Conservation (phyloP, 257 asterid genomes). For the Scutellaria minor region DNA sequence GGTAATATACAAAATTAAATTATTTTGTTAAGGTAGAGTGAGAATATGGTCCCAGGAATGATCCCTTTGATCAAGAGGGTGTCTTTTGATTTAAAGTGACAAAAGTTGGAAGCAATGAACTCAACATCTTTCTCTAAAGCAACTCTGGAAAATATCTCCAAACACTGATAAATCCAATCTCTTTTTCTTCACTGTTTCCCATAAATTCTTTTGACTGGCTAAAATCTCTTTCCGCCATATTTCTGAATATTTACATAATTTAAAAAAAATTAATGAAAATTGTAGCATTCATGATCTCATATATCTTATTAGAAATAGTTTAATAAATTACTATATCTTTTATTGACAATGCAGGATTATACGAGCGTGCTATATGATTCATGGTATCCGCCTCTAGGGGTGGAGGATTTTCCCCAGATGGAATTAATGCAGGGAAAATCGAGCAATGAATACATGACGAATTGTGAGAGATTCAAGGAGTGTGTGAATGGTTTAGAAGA, state of each 20-base stretch:
- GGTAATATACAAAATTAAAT: conserved; percentile 35
- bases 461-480: conserved; percentile 41
- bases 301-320: no score
- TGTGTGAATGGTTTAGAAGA: conserved; percentile 46
- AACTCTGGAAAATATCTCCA: conserved; percentile 37
- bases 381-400: conserved; percentile 41
- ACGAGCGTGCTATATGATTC: conserved; percentile 35
- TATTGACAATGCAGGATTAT: conserved; percentile 41
- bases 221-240: conserved; percentile 42
- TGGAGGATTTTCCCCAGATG: conserved; percentile 55
- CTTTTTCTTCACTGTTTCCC: conserved; percentile 56
- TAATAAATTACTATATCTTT: no score
- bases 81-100: conserved; percentile 43
- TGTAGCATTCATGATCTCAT: not conserved
- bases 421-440: conserved; percentile 40
- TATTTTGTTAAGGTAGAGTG: not conserved
- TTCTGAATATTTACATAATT: not conserved
- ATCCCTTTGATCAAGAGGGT: conserved; percentile 44
- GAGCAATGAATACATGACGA: conserved; percentile 32
- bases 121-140: conserved; percentile 55
- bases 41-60: conserved; percentile 49
- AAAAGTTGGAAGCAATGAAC: conserved; percentile 48
- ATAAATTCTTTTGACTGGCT: conserved; percentile 61
- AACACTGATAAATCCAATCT: conserved; percentile 32
- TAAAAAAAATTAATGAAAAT: not conserved